Evolutionary conservation across 192 early-diverging fungal genomes (phyloP), one percentile per base, ranked within the genome.

Genomic region (Funneliformis geosporum): DNA sequence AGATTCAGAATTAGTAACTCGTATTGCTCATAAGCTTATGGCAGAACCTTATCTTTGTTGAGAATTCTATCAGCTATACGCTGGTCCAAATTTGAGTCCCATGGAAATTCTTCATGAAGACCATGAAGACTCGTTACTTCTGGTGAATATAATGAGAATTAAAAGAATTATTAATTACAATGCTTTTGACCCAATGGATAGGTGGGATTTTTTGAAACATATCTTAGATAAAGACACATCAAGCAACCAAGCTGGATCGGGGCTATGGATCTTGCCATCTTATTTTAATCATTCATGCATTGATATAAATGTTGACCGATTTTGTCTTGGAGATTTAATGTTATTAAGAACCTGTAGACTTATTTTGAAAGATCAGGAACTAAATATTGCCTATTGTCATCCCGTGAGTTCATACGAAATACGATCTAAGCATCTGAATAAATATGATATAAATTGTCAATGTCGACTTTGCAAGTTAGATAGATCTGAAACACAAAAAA

Each of bases 261-360:
- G 43, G 11, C 8, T 73, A 33, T 73, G 72, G 72, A 46, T 73
- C 27, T 27, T 33, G 5, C 72, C 72, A 38, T 73, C 72, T 38
- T 73, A 55, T 73, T 73, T 73, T 38, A 73, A 73, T 59, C 47
- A 73, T 23, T 23, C 72, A 73, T 73, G 72, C n/a, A 23, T 73
- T 33, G 72, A 73, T 59, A 59, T 23, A n/a, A 73, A 73, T 59
- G 50, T 73, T 33, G 3, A 9, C 1, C 23, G 4, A 10, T n/a
- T 73, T 8, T 44, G 9, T 59, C 14, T 73, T 28, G 72, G 50
- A 2, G 72, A 73, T 40, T 73, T 73, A 23, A 59, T 73, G 72
- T 50, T 73, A 38, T 14, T 73, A 0, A 14, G 72, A 21, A 8
- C 72, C 1, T 12, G 8, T 0, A 5, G 47, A 18, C 23, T 4